These are phyloP conservation scores for Coniochaeta prunicola DNA, from an alignment of 2,329 filamentous ascomycete species.

Conservation along the genomic window DNA sequence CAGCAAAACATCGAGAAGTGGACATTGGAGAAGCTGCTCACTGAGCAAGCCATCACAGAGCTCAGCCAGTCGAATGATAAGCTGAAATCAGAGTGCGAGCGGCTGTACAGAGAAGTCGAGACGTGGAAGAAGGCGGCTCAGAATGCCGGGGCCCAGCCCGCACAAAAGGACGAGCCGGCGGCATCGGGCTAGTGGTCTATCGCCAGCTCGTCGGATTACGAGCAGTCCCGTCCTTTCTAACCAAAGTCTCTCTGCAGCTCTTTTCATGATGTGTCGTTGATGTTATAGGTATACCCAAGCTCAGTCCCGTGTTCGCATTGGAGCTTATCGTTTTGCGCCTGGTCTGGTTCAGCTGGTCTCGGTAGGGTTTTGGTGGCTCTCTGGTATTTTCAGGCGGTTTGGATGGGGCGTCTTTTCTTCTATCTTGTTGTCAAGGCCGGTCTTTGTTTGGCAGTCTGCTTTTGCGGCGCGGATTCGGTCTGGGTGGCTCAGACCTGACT, in stretches of 20 bases:
- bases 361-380: not conserved
- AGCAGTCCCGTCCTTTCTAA: not conserved
- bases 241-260: not conserved
- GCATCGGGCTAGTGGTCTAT: conserved; percentile 7
- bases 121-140: conserved; percentile 69
- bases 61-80: conserved; percentile 83
- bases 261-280: not conserved
- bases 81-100: conserved; percentile 71
- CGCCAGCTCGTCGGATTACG: not conserved
- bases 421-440: not conserved
- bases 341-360: not conserved
- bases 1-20: conserved; percentile 91
- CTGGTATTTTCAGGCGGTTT: not conserved
- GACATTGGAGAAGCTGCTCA: conserved; percentile 84
- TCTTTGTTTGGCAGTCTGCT: not conserved
- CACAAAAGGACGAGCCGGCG: conserved; percentile 27
- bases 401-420: not conserved
- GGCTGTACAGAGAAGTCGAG: conserved; percentile 70
- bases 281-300: not conserved
- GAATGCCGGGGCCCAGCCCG: conserved; percentile 46
- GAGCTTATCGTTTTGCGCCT: not conserved
- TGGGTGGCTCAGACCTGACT: not conserved
- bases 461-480: not conserved
- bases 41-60: conserved; percentile 83
- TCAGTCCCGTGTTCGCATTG: not conserved